phyloP scores from a whole-genome alignment of 345 rosid species.

The Hibiscus tridactylites region DNA sequence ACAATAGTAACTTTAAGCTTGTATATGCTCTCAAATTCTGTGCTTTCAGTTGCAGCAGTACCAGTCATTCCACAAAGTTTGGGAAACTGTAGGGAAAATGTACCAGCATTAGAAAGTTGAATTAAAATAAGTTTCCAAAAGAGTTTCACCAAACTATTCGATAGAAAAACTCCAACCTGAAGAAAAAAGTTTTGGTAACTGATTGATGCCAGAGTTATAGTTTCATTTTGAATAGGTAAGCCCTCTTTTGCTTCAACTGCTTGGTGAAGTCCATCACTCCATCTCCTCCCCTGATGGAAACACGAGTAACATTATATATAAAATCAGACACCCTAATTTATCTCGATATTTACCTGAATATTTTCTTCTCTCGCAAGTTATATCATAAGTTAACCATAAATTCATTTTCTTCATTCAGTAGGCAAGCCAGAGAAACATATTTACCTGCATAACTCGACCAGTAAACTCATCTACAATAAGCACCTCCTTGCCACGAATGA shows the following conservation, averaged over 20 bases:
- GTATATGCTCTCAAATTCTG: conserved; percentile 98
- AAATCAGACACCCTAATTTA: not conserved
- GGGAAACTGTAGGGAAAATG: conserved; percentile 52
- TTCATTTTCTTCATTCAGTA: not conserved
- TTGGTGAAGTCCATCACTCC: conserved; percentile 99
- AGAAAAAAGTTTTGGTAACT: conserved; percentile 98
- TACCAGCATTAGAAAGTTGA: conserved; percentile 11
- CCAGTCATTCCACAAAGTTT: conserved; percentile 99
- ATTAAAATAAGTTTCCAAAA: conserved; percentile 8
- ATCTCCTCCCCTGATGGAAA: conserved; percentile 72
- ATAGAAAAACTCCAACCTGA: conserved; percentile 49
- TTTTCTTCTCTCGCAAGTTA: not conserved
- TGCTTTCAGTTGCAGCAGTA: conserved; percentile 92
- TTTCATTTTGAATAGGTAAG: conserved; percentile 95
- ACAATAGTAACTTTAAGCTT: conserved; percentile 93
- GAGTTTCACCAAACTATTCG: conserved; percentile 8
- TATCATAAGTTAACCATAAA: not conserved
- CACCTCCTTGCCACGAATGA: conserved; percentile 88
- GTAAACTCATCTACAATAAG: conserved; percentile 97
- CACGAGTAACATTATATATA: conserved; percentile 1
- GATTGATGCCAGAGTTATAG: conserved; percentile 89
- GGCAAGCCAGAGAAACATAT: conserved; percentile 11
- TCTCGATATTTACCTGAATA: not conserved
- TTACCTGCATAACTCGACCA: conserved; percentile 98
- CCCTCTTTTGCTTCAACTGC: conserved; percentile 99